These are phyloP conservation scores for Triticum dicoccoides DNA, from an alignment of 176 grass and related monocot species.

Conservation along the genomic window DNA sequence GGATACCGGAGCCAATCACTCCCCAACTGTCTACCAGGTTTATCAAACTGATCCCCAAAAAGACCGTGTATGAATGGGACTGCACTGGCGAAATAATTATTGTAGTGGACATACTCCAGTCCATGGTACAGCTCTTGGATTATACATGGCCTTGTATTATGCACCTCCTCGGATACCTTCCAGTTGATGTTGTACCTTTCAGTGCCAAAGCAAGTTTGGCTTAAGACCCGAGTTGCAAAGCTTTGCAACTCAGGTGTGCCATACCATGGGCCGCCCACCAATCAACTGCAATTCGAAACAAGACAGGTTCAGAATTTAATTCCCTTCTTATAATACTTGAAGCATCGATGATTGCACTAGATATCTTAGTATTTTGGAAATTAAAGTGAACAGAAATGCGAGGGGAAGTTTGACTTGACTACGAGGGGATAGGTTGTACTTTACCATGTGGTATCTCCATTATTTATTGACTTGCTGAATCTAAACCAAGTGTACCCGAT, in stretches of 20 bases:
- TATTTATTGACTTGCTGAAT: constrained; percentile 35
- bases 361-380: not conserved
- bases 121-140: not conserved
- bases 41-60: not conserved
- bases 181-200: not conserved
- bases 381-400: not conserved
- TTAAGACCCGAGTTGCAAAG: not conserved
- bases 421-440: not conserved
- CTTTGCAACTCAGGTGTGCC: constrained; percentile 1
- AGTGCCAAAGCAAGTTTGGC: not conserved
- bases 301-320: not conserved
- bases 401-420: too few species aligned
- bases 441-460: constrained; percentile 61
- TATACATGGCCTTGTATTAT: not conserved
- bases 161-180: not conserved
- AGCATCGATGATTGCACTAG: not conserved
- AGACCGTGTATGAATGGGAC: not conserved
- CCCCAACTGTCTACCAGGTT: not conserved
- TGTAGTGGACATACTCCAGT: not conserved
- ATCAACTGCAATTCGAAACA: not conserved
- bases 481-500: constrained; percentile 36
- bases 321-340: not conserved
- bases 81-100: not conserved
- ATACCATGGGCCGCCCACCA: not conserved
- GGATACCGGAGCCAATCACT: not conserved